These are phyloP conservation scores for Physcomitrium patens DNA, from an alignment of 225 moss, liverwort and hornwort species.

Conservation along the genomic window DNA sequence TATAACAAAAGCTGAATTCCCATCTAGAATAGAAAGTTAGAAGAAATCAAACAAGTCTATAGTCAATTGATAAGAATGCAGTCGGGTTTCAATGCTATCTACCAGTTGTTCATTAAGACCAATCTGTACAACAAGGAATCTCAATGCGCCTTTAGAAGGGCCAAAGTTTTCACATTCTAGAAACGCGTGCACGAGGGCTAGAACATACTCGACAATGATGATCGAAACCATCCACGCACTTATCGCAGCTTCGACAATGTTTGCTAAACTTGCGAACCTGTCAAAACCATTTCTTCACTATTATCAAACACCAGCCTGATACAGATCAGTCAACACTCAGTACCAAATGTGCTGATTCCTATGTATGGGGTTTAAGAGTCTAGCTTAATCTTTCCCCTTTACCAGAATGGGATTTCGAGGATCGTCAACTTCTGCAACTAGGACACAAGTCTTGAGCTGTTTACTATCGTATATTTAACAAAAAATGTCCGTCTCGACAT, in stretches of 20 bases:
- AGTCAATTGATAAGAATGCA: slow-evolving; percentile 4
- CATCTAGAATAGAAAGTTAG: slow-evolving; percentile 2
- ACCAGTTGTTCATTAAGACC: slow-evolving; percentile 9
- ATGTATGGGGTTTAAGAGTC: slow-evolving; percentile 2
- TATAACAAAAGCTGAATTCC: slow-evolving; percentile 22
- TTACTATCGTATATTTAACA: background rate
- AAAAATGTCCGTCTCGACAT: slow-evolving; percentile 10
- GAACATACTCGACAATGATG: slow-evolving; percentile 90
- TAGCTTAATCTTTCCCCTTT: slow-evolving; percentile 1
- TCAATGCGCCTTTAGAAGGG: slow-evolving; percentile 11
- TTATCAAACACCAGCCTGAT: slow-evolving; percentile 19
- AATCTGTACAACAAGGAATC: background rate
- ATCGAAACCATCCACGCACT: slow-evolving; percentile 98
- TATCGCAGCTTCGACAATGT: slow-evolving; percentile 98
- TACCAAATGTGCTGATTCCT: background rate
- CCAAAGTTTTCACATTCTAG: slow-evolving; percentile 8
- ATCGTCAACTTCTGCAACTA: slow-evolving; percentile 6
- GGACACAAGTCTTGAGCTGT: background rate
- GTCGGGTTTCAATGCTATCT: slow-evolving; percentile 20
- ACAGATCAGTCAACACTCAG: slow-evolving; percentile 9
- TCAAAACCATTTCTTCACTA: slow-evolving; percentile 28
- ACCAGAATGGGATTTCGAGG: slow-evolving; percentile 4
- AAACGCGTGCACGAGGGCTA: slow-evolving; percentile 13
- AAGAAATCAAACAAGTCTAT: background rate
- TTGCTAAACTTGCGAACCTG: slow-evolving; percentile 90